Evolutionary conservation across 768 basidiomycete species (phyloP).

Genomic region (Rhodotorula diobovata): DNA sequence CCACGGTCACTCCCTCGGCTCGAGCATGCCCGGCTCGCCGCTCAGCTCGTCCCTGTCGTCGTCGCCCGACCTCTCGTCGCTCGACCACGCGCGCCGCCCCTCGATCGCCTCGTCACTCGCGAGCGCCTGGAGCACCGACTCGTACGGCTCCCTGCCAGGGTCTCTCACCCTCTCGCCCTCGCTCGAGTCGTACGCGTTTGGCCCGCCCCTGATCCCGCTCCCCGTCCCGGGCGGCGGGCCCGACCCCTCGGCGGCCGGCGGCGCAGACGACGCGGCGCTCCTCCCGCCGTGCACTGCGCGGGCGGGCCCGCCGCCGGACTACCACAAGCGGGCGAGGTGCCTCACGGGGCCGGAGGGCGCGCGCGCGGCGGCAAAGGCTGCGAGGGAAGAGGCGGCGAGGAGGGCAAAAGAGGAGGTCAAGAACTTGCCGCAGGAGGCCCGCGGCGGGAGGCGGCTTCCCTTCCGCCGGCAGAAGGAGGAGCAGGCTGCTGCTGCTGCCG

Average conservation of each 20-base stretch:
- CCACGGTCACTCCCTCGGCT: no score
- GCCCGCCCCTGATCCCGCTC: neutral
- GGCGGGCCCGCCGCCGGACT: constrained; percentile 3
- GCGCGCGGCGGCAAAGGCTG: constrained; percentile 29
- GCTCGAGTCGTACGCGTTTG: neutral
- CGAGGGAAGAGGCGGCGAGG: constrained; percentile 23
- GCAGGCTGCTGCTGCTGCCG: neutral
- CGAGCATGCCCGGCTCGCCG: neutral
- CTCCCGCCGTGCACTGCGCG: constrained; percentile 11
- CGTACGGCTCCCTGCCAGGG: neutral
- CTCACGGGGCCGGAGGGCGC: constrained; percentile 35
- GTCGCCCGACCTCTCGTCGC: constrained; percentile 12
- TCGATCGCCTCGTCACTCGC: constrained; percentile 20
- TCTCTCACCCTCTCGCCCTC: neutral
- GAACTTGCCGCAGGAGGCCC: constrained; percentile 17
- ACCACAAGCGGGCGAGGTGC: neutral
- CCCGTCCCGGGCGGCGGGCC: neutral
- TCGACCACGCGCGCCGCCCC: constrained; percentile 1
- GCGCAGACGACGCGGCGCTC: neutral
- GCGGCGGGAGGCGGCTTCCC: constrained; percentile 11
- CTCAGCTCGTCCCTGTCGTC: neutral
- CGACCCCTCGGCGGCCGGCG: neutral
- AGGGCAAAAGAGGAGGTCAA: constrained; percentile 27
- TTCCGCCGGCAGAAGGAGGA: constrained; percentile 16
- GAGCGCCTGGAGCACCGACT: neutral